Percentiles rank a stretch among this genome's conserved stretches.
phyloP scores from a whole-genome alignment of 805 yeast genomes.

The Starmera quercuum region DNA sequence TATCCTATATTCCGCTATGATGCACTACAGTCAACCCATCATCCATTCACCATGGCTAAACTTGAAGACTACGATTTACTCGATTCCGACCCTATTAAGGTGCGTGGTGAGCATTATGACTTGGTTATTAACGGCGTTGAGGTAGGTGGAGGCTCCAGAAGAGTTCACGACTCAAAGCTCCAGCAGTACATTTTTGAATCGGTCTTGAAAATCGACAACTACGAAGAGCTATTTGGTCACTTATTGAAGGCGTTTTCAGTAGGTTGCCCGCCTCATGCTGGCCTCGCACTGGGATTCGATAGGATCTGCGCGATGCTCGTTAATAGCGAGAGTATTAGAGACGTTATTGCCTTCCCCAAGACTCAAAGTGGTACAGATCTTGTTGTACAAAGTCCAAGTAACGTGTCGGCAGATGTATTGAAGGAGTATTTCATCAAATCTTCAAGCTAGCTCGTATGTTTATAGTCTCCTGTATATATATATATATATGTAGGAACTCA shows the following conservation, averaged over 20 bases:
- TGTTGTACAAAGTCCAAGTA: constrained; percentile 80
- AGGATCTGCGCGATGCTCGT: constrained; percentile 84
- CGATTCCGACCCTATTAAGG: constrained; percentile 47
- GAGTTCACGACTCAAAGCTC: constrained; percentile 80
- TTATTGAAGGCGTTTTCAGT: constrained; percentile 68
- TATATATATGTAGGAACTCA: too few species aligned
- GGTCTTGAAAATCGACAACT: constrained; percentile 51
- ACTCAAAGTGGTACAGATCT: constrained; percentile 83
- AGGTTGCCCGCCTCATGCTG: constrained; percentile 99
- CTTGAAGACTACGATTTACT: constrained; percentile 57
- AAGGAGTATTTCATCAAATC: constrained; percentile 26
- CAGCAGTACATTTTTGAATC: constrained; percentile 67
- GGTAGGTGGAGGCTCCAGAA: constrained; percentile 94
- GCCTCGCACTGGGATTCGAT: constrained; percentile 92
- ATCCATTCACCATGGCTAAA: constrained; percentile 93
- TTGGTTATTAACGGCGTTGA: constrained; percentile 91
- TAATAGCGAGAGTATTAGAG: constrained; percentile 74
- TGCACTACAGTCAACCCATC: constrained; percentile 71
- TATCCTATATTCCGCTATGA: constrained; percentile 56
- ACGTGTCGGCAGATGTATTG: constrained; percentile 43
- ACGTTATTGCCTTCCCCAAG: constrained; percentile 95
- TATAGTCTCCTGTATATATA: too few species aligned
- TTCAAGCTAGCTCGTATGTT: too few species aligned
- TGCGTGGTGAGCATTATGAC: constrained; percentile 89
- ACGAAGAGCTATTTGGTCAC: constrained; percentile 74